Percentiles rank a stretch among this genome's conserved stretches.
phyloP scores from a whole-genome alignment of 176 grass and related monocot species.

The Avena sativa region DNA sequence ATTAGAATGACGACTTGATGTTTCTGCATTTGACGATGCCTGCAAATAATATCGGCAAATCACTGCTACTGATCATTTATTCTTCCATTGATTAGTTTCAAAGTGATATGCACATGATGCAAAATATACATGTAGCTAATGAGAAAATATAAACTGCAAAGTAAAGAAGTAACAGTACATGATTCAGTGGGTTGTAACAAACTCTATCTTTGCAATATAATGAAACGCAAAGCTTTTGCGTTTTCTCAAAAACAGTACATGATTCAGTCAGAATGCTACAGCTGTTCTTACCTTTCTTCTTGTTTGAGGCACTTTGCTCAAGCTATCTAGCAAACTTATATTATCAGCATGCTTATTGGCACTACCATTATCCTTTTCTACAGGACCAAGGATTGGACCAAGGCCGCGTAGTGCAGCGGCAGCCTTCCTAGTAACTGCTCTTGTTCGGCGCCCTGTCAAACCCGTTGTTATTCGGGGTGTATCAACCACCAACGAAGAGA shows the following conservation, averaged over 20 bases:
- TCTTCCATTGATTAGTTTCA: slow-evolving; percentile 25
- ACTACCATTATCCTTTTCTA: slow-evolving; percentile 54
- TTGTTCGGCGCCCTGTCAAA: slow-evolving; percentile 69
- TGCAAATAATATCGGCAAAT: slow-evolving; percentile 49
- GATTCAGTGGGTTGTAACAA: background rate
- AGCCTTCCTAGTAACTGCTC: slow-evolving; percentile 66
- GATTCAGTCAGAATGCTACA: background rate
- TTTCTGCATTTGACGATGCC: slow-evolving; percentile 61
- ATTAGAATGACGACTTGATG: slow-evolving; percentile 55
- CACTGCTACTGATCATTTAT: background rate
- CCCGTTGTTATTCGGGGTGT: slow-evolving; percentile 64
- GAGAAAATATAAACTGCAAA: slow-evolving; percentile 30
- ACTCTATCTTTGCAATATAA: too few species aligned
- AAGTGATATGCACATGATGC: background rate
- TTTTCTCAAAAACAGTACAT: background rate
- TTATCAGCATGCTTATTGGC: slow-evolving; percentile 57
- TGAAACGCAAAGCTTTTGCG: too few species aligned
- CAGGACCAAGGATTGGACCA: slow-evolving; percentile 67
- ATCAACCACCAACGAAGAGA: slow-evolving; percentile 79
- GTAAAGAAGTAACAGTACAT: background rate
- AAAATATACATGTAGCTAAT: slow-evolving; percentile 1
- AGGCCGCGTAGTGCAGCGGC: slow-evolving; percentile 57
- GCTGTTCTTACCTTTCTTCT: slow-evolving; percentile 71
- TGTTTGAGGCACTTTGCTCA: slow-evolving; percentile 64
- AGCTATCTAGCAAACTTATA: slow-evolving; percentile 57